Evolutionary conservation across 352 stramenopile species (phyloP).

Genomic region (Globisporangium mamillatum): DNA sequence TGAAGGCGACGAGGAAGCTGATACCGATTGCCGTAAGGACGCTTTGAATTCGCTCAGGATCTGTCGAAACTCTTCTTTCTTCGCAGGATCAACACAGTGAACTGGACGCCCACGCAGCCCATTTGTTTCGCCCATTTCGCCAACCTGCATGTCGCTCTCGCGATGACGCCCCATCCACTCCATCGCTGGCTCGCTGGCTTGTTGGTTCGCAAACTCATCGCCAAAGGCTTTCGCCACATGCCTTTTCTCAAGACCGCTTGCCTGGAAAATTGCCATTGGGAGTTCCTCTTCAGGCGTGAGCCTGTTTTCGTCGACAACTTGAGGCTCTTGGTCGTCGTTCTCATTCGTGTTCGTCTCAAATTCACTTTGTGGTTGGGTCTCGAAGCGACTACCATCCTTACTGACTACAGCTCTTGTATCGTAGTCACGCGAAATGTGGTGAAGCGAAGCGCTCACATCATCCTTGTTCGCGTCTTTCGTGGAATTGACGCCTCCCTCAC

Average conservation of each 20-base stretch:
- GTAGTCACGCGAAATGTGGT: not conserved
- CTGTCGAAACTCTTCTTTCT: slow-evolving; percentile 40
- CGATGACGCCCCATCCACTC: not conserved
- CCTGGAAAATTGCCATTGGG: not conserved
- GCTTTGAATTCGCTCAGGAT: slow-evolving; percentile 47
- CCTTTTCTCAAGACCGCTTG: not conserved
- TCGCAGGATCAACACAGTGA: slow-evolving; percentile 15
- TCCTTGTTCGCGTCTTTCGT: not conserved
- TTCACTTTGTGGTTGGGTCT: not conserved
- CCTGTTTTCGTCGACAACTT: not conserved
- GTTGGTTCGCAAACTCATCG: not conserved
- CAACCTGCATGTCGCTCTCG: not conserved
- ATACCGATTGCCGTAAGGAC: slow-evolving; percentile 26
- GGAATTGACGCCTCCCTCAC: not conserved
- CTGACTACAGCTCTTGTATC: not conserved
- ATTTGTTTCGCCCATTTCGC: not conserved
- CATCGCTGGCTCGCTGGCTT: not conserved
- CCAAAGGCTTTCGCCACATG: not conserved
- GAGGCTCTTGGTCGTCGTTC: not conserved
- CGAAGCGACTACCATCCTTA: too few relatives aligned
- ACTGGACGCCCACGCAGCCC: not conserved
- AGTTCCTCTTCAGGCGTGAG: not conserved
- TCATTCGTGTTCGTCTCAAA: not conserved
- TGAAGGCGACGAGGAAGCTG: slow-evolving; percentile 5
- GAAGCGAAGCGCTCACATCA: not conserved